These are phyloP conservation scores for Kondoa malvinella DNA, from an alignment of 768 basidiomycete species.

Conservation along the genomic window DNA sequence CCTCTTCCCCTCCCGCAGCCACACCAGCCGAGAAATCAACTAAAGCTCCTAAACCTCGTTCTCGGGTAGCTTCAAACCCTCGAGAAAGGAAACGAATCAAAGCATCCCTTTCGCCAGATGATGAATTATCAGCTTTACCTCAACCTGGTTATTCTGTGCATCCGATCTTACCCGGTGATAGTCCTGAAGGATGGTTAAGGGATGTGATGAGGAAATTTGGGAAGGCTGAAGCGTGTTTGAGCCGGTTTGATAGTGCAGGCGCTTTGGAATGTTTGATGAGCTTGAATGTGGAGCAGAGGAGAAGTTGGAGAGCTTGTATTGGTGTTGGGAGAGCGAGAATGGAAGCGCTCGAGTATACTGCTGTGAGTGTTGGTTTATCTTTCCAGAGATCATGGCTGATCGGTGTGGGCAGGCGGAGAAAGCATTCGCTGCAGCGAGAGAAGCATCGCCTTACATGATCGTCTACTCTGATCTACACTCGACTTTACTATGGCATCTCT, in stretches of 20 bases:
- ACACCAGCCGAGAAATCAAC: neutral
- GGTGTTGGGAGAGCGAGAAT: constrained; percentile 77
- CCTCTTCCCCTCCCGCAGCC: neutral
- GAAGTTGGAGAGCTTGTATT: constrained; percentile 58
- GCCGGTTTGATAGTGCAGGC: constrained; percentile 55
- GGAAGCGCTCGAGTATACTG: constrained; percentile 71
- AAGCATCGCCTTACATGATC: constrained; percentile 73
- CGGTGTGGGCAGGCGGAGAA: constrained; percentile 54
- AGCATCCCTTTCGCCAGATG: neutral
- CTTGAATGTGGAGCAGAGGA: constrained; percentile 55
- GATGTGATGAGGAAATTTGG: neutral
- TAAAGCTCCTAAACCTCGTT: neutral
- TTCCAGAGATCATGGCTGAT: neutral
- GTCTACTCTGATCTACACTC: constrained; percentile 94
- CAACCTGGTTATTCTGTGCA: neutral
- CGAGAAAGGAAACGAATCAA: constrained; percentile 6
- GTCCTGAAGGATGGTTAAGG: constrained; percentile 5
- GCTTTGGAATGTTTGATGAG: constrained; percentile 60
- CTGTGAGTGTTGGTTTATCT: constrained; percentile 43
- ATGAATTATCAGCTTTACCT: neutral
- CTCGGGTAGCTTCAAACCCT: constrained; percentile 4
- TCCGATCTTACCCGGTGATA: neutral
- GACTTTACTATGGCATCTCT: constrained; percentile 86
- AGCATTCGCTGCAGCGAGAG: constrained; percentile 63
- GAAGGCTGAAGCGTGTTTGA: constrained; percentile 32